phyloP scores from a whole-genome alignment of 208 protist genomes.

The Naegleria gruberi region DNA sequence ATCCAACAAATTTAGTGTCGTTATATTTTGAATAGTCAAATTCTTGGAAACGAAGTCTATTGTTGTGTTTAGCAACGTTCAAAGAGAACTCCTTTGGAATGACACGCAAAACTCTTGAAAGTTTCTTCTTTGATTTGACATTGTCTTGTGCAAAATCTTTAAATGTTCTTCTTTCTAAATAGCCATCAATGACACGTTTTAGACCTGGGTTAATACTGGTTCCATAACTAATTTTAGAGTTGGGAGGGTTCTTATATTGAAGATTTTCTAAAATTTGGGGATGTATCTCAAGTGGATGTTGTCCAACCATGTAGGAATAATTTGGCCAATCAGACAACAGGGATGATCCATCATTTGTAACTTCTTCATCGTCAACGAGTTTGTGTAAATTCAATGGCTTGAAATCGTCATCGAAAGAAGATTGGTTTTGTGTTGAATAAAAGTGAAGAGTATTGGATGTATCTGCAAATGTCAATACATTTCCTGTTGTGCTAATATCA shows the following conservation, averaged over 20 bases:
- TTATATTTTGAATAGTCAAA: slow-evolving; percentile 8
- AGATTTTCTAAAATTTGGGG: slow-evolving; percentile 1
- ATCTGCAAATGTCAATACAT: background rate
- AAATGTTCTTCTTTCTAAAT: background rate
- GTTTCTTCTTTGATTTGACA: background rate
- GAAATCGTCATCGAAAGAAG: too few species aligned
- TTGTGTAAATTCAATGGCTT: background rate
- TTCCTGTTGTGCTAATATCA: background rate
- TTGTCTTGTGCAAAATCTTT: background rate
- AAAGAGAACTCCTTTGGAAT: background rate
- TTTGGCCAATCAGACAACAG: background rate
- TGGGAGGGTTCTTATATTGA: background rate
- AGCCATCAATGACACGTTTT: background rate
- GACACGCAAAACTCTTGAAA: background rate
- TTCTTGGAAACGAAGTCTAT: background rate
- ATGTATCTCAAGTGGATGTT: background rate
- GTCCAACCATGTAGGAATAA: background rate
- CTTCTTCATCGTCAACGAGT: background rate
- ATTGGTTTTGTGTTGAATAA: background rate
- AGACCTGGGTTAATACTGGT: background rate
- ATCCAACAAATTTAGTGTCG: background rate
- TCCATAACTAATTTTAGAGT: background rate
- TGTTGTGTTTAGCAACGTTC: background rate
- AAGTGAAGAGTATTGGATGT: background rate
- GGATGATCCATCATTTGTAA: background rate